A percentile compares a stretch with the other conserved stretches of the same genome.
These are phyloP conservation scores for Pyrus pyrifolia DNA, from an alignment of 306 rosid genomes.

Conservation along the genomic window DNA sequence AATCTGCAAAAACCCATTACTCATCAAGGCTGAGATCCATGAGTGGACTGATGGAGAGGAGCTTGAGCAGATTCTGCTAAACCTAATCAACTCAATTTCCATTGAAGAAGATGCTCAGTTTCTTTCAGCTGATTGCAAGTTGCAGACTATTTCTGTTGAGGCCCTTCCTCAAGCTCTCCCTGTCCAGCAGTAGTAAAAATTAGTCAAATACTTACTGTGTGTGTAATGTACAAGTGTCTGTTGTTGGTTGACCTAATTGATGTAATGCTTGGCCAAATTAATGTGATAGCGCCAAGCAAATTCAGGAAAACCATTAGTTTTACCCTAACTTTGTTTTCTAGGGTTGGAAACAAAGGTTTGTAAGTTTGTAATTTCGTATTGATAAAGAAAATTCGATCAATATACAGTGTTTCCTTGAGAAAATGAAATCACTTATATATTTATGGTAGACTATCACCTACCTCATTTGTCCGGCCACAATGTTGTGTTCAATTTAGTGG, in stretches of 20 bases:
- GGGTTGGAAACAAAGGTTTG: background rate
- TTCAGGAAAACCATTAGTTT: background rate
- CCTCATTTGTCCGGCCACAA: too few relatives aligned
- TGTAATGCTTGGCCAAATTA: background rate
- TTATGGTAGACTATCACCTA: too few relatives aligned
- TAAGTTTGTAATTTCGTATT: background rate
- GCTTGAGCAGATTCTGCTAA: slow-evolving; percentile 15
- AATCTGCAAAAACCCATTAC: slow-evolving; percentile 19
- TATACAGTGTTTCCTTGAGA: too few relatives aligned
- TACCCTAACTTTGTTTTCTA: background rate
- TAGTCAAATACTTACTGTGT: background rate
- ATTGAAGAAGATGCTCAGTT: slow-evolving; percentile 1
- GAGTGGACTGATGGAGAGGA: slow-evolving; percentile 30
- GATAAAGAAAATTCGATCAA: too few relatives aligned
- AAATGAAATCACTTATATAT: too few relatives aligned
- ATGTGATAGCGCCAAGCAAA: background rate
- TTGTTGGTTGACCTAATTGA: background rate
- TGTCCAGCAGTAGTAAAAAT: slow-evolving; percentile 21
- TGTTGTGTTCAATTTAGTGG: too few relatives aligned
- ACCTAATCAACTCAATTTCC: slow-evolving; percentile 11
- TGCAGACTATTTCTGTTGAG: slow-evolving; percentile 28
- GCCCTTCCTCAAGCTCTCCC: slow-evolving; percentile 38
- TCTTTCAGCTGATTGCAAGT: slow-evolving; percentile 36
- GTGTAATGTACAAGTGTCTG: background rate
- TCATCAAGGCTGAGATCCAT: slow-evolving; percentile 18